Percentiles rank a stretch among this genome's conserved stretches.
These are phyloP conservation scores for Lycium barbarum DNA, from an alignment of 257 asterid genomes.

Conservation along the genomic window DNA sequence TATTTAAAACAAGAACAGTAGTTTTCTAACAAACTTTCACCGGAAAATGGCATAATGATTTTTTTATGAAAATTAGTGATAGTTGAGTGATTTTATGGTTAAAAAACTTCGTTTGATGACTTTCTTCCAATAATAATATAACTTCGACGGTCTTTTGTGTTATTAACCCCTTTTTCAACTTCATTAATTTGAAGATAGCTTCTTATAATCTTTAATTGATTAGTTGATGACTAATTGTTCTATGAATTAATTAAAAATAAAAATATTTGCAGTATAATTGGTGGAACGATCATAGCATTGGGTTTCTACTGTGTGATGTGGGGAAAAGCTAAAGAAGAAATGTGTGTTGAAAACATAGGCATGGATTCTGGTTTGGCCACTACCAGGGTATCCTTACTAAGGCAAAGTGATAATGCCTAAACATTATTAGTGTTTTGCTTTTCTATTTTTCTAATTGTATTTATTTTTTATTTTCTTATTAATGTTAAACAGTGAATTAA, in stretches of 20 bases:
- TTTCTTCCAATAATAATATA: too few species aligned
- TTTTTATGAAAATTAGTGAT: too few species aligned
- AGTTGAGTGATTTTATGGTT: too few species aligned
- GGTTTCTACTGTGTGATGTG: conserved; percentile 45
- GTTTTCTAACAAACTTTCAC: too few species aligned
- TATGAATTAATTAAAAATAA: background rate
- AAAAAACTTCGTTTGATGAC: too few species aligned
- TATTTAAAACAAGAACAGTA: too few species aligned
- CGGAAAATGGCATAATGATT: too few species aligned
- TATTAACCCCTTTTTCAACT: too few species aligned
- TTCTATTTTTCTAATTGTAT: too few species aligned
- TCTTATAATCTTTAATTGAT: background rate
- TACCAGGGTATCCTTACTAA: background rate
- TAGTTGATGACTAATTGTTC: background rate
- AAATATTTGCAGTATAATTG: conserved; percentile 35
- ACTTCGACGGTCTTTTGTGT: too few species aligned
- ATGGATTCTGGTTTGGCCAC: background rate
- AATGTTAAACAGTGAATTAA: too few species aligned
- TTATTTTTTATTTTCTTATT: too few species aligned
- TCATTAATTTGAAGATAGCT: background rate
- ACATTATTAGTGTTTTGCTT: background rate
- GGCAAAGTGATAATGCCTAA: background rate
- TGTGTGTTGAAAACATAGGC: background rate
- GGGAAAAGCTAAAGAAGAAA: conserved; percentile 41
- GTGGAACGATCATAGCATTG: conserved; percentile 33